These are phyloP conservation scores for Neoboletus brunneissimus DNA, from an alignment of 768 basidiomycete genomes.

Conservation along the genomic window DNA sequence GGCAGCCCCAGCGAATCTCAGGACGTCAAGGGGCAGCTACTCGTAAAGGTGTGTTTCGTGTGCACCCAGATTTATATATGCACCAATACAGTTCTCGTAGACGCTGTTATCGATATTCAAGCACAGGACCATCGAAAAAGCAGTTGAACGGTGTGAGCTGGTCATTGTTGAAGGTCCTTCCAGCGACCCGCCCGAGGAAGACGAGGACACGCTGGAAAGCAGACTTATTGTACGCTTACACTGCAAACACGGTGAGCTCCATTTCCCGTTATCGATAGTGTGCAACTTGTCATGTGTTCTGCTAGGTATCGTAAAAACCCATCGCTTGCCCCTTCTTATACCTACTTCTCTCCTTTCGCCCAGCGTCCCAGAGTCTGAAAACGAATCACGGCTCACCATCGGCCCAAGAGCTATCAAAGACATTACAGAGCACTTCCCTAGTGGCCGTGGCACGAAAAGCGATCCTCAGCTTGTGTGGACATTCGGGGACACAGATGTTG, in stretches of 20 bases:
- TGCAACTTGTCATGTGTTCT: conserved; percentile 9
- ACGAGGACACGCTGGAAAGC: conserved; percentile 63
- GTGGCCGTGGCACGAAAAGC: conserved; percentile 55
- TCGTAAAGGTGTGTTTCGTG: conserved; percentile 54
- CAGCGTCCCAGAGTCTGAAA: conserved; percentile 51
- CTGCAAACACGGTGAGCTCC: conserved; percentile 73
- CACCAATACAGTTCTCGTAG: conserved; percentile 34
- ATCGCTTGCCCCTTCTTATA: conserved; percentile 61
- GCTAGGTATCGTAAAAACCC: conserved; percentile 78
- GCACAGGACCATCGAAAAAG: conserved; percentile 71
- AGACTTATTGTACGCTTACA: conserved; percentile 68
- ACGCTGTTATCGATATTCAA: conserved; percentile 71
- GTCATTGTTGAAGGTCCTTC: conserved; percentile 57
- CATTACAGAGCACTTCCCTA: conserved; percentile 79
- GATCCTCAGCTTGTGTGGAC: conserved; percentile 83
- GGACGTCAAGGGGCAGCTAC: conserved; percentile 63
- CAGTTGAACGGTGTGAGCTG: conserved; percentile 74
- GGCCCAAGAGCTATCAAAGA: conserved; percentile 72
- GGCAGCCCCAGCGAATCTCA: conserved; percentile 32
- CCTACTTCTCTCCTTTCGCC: conserved; percentile 63
- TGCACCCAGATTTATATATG: neutral
- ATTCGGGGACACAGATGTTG: conserved; percentile 67
- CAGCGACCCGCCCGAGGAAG: conserved; percentile 32
- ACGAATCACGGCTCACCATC: conserved; percentile 66
- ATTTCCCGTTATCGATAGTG: neutral